Conservation (phyloP, 176 grass and related monocot genomes). For the Carex pumila region DNA sequence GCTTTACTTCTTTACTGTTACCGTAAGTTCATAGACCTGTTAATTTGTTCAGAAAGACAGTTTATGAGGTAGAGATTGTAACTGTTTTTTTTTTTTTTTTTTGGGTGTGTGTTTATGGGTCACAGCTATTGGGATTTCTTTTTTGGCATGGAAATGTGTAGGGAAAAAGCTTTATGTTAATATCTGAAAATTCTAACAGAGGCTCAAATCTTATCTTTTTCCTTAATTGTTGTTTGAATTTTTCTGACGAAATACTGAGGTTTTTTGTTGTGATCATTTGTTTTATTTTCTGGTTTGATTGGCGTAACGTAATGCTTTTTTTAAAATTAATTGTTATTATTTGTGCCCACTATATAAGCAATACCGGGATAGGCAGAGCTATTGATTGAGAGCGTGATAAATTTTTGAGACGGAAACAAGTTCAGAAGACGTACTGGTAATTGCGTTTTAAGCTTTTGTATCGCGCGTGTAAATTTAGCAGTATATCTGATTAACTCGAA, state of each 20-base stretch:
- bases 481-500: too few relatives aligned
- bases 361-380: too few relatives aligned
- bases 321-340: not conserved
- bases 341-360: not conserved
- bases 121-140: not conserved
- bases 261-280: not conserved
- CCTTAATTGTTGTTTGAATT: not conserved
- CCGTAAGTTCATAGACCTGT: slow-evolving; percentile 31
- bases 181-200: not conserved
- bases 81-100: not conserved
- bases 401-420: not conserved
- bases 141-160: not conserved
- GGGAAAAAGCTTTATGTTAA: not conserved
- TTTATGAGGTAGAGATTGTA: not conserved
- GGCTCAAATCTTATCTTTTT: not conserved
- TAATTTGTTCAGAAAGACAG: not conserved
- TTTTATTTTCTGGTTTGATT: not conserved
- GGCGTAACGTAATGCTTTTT: not conserved
- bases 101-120: not conserved
- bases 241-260: not conserved
- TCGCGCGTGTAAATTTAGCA: not conserved
- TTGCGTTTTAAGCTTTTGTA: not conserved
- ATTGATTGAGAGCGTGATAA: not conserved
- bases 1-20: slow-evolving; percentile 96
- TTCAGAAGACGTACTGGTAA: not conserved